Evolutionary conservation across 192 early-diverging fungal genomes (phyloP), one percentile per base, ranked within the genome.

Genomic region (Umbelopsis isabellina): DNA sequence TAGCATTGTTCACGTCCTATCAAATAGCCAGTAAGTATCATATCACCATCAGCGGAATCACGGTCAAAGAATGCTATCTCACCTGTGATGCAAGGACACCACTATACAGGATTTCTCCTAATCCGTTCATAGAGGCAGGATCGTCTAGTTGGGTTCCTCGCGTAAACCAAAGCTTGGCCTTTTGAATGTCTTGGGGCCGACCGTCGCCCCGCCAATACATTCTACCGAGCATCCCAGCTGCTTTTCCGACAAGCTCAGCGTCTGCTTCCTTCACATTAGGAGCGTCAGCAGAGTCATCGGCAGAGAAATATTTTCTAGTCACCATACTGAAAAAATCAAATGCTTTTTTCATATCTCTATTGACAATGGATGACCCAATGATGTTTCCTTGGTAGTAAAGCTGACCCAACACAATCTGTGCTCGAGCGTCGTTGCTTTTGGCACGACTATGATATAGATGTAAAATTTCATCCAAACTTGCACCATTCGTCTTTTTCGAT

Each of bases 191-290:
- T 23, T 72, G 73, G 1, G 75, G 30, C 37, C 89, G 89, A 27
- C 94, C 95, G 72, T 98, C 96, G 27, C 96, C 97, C 35, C 97
- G 88, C 89, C 88, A 87, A 71, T 92, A 89, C 96, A 99, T 97
- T 27, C 83, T 72, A 0, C 96, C 97, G 21, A 95, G 68, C 75
- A 90, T 87, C 6, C 91, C 91, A 11, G 94, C 91, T 0, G 95
- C 91, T 67, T 91, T 73, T 7, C 89, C 90, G 15, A 90, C 91
- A 11, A 61, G 55, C 25, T 61, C 37, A 11, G 30, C 30, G 6
- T 61, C 30, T 16, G 13, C 12, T 61, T 25, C 13, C 55, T 7
- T 6, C 2, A 61, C 4, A 4, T n/a, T 30, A 18, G 55, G 55
- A 10, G 55, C 12, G 33, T 61, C 33, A 30, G 55, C 18, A 13